Conservation (phyloP, 352 stramenopile species). For the Elongisporangium anandrum region DNA sequence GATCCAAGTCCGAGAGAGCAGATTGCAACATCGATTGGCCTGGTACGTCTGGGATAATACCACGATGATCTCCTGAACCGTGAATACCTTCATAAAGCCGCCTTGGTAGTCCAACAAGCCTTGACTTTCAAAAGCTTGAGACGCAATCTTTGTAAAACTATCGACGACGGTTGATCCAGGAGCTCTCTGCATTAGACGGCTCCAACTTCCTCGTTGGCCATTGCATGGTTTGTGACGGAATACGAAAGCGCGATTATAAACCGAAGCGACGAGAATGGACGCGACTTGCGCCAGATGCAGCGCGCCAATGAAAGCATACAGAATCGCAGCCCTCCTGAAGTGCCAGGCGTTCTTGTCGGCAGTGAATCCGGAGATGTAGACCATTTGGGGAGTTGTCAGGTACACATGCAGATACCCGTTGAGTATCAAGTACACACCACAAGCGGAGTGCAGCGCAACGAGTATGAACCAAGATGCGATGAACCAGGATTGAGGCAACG, state of each 20-base stretch:
- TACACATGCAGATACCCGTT: background rate
- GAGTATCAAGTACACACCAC: background rate
- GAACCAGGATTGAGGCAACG: background rate
- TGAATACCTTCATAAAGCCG: background rate
- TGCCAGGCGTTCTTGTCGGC: background rate
- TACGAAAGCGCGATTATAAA: background rate
- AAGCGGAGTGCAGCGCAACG: background rate
- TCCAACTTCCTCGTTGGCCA: too few species aligned
- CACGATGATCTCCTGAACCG: background rate
- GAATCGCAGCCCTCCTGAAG: background rate
- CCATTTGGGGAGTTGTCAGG: background rate
- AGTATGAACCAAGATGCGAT: background rate
- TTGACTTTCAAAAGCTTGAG: background rate
- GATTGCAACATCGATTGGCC: background rate
- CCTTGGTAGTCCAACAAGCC: background rate
- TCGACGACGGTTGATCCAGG: background rate
- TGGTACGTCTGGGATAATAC: background rate
- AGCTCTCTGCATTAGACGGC: too few species aligned
- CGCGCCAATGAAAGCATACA: background rate
- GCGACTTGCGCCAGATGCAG: background rate
- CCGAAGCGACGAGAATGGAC: background rate
- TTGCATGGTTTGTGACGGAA: background rate
- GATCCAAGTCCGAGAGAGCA: background rate
- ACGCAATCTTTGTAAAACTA: background rate
- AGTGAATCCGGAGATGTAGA: background rate